Percentiles rank a stretch among this genome's conserved stretches.
Conservation (phyloP, 2,329 filamentous ascomycete species). For the Claviceps monticola region DNA sequence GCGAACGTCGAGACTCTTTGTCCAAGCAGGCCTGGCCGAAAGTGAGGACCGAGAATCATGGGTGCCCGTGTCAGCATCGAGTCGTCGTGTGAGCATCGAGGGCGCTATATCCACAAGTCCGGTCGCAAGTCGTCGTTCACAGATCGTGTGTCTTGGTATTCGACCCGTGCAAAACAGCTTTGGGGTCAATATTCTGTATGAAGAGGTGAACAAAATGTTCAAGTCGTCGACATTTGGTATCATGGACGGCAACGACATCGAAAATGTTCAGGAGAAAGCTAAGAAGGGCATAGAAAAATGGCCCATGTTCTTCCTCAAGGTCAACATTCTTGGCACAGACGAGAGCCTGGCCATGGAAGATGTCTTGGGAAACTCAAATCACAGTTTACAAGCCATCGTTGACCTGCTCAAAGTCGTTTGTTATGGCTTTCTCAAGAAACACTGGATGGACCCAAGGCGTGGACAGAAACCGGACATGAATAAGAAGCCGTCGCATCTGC, state of each 20-base stretch:
- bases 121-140: constrained; percentile 54
- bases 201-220: constrained; percentile 68
- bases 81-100: constrained; percentile 44
- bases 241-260: constrained; percentile 29
- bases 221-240: constrained; percentile 61
- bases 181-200: constrained; percentile 54
- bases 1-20: constrained; percentile 37
- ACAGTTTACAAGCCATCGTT: constrained; percentile 31
- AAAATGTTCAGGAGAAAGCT: constrained; percentile 31
- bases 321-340: constrained; percentile 27
- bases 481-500: background rate
- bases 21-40: constrained; percentile 51
- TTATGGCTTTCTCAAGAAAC: constrained; percentile 59
- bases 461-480: constrained; percentile 7
- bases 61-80: constrained; percentile 57
- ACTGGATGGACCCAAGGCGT: constrained; percentile 49
- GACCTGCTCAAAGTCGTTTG: constrained; percentile 57
- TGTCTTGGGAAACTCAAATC: constrained; percentile 31
- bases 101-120: constrained; percentile 62
- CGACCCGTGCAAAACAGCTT: constrained; percentile 44
- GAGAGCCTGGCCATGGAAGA: constrained; percentile 22
- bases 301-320: constrained; percentile 78
- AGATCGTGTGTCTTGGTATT: constrained; percentile 73
- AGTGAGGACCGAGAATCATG: constrained; percentile 41
- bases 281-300: constrained; percentile 63